phyloP scores from a whole-genome alignment of 1,139 yeast genomes.

The Geotrichum restrictum region DNA sequence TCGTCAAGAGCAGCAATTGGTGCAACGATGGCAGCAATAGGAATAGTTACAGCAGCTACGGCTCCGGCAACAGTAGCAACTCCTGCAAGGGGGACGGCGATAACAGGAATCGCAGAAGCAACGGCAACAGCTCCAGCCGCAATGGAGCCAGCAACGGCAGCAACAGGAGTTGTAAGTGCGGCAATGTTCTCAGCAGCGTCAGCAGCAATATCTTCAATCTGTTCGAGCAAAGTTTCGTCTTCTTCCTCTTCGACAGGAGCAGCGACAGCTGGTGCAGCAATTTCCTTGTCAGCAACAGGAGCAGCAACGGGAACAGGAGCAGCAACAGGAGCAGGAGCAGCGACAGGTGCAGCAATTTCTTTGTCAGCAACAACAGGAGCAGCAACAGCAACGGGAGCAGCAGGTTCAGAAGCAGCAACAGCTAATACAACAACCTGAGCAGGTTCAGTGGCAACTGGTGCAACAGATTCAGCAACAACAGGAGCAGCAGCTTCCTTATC shows the following conservation, averaged over 20 bases:
- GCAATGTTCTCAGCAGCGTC: constrained; percentile 18
- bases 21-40: constrained; percentile 19
- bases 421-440: background rate
- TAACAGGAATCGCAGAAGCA: constrained; percentile 17
- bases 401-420: constrained; percentile 6
- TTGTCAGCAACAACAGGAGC: constrained; percentile 6
- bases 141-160: constrained; percentile 19
- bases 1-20: constrained; percentile 21
- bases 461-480: background rate
- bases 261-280: constrained; percentile 9
- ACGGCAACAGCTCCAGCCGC: constrained; percentile 20
- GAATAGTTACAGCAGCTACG: constrained; percentile 19
- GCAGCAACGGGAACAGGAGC: constrained; percentile 5
- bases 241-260: constrained; percentile 10
- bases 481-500: background rate
- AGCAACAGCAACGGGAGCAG: constrained; percentile 4
- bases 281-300: constrained; percentile 4
- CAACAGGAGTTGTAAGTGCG: constrained; percentile 16
- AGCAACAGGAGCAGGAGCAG: background rate
- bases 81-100: constrained; percentile 16
- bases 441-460: background rate
- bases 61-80: constrained; percentile 17
- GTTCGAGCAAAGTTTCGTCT: constrained; percentile 12
- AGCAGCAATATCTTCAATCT: constrained; percentile 18
- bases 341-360: constrained; percentile 5